These are phyloP conservation scores for Cystobasidiaceae sp. DNA, from an alignment of 1,284 basidiomycete species.

Conservation along the genomic window DNA sequence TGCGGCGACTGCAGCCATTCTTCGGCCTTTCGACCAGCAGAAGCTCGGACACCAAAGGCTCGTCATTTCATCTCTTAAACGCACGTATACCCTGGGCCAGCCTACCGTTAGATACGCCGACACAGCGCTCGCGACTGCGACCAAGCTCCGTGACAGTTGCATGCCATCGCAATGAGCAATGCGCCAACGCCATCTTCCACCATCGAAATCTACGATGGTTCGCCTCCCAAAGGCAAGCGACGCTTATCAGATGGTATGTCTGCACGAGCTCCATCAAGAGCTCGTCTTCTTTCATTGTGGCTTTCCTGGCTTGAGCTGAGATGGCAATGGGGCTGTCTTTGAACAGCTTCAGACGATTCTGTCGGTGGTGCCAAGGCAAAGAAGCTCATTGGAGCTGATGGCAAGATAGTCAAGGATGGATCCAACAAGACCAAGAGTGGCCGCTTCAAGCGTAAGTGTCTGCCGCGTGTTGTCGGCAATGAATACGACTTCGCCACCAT, in stretches of 20 bases:
- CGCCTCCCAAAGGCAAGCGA: neutral
- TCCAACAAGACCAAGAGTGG: slow-evolving; percentile 20
- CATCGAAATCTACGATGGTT: slow-evolving; percentile 12
- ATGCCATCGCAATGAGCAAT: slow-evolving; percentile 1
- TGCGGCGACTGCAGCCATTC: too few species aligned
- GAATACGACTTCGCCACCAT: neutral
- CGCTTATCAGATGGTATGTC: slow-evolving; percentile 11
- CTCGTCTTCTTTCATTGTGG: neutral
- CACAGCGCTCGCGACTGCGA: neutral
- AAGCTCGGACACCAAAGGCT: too few species aligned
- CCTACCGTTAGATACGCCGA: neutral
- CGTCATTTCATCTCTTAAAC: too few species aligned
- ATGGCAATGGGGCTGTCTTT: neutral
- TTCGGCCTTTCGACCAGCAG: too few species aligned
- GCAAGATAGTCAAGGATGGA: slow-evolving; percentile 14
- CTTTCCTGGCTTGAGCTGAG: neutral
- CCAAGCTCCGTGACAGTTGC: too few species aligned
- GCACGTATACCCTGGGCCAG: neutral
- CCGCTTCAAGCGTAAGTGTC: slow-evolving; percentile 18
- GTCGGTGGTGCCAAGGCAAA: slow-evolving; percentile 5
- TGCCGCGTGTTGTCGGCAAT: neutral
- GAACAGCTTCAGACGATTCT: slow-evolving; percentile 25
- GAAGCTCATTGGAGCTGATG: slow-evolving; percentile 19
- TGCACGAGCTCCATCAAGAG: neutral
- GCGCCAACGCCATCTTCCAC: slow-evolving; percentile 5